Evolutionary conservation across 2,329 filamentous ascomycete species (phyloP).

Genomic region (Venturia nashicola): DNA sequence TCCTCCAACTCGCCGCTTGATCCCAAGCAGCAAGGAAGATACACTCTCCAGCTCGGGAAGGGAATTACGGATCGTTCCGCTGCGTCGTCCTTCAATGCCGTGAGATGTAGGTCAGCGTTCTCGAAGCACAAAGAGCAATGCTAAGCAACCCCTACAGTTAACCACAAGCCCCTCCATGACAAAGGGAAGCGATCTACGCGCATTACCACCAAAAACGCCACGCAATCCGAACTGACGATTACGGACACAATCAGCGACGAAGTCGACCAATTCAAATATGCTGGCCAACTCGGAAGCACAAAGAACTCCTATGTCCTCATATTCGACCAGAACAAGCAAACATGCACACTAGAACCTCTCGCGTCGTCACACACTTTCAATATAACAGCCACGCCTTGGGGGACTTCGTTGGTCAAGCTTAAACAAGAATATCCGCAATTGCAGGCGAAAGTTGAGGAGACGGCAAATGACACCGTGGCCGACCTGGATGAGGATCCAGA

Average conservation of each 20-base stretch:
- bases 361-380: slow-evolving; percentile 84
- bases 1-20: slow-evolving; percentile 17
- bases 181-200: slow-evolving; percentile 18
- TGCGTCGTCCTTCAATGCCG: slow-evolving; percentile 17
- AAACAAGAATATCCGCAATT: slow-evolving; percentile 57
- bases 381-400: slow-evolving; percentile 55
- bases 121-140: slow-evolving; percentile 6
- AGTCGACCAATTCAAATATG: slow-evolving; percentile 24
- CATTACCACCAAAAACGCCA: slow-evolving; percentile 16
- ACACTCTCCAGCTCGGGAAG: slow-evolving; percentile 24
- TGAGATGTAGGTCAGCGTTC: slow-evolving; percentile 20
- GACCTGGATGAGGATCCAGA: slow-evolving; percentile 18
- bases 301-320: slow-evolving; percentile 43
- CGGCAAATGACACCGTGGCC: slow-evolving; percentile 16
- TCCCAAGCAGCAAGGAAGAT: slow-evolving; percentile 26
- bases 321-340: slow-evolving; percentile 62
- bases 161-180: slow-evolving; percentile 31
- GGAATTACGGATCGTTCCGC: slow-evolving; percentile 18
- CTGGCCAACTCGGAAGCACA: slow-evolving; percentile 21
- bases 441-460: slow-evolving; percentile 19
- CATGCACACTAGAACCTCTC: slow-evolving; percentile 70
- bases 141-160: slow-evolving; percentile 21
- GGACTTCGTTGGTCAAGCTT: slow-evolving; percentile 50
- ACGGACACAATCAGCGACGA: slow-evolving; percentile 17
- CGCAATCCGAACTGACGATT: slow-evolving; percentile 19